phyloP scores from a whole-genome alignment of 495 filamentous ascomycete genomes.

The Aeminium ludgeri region DNA sequence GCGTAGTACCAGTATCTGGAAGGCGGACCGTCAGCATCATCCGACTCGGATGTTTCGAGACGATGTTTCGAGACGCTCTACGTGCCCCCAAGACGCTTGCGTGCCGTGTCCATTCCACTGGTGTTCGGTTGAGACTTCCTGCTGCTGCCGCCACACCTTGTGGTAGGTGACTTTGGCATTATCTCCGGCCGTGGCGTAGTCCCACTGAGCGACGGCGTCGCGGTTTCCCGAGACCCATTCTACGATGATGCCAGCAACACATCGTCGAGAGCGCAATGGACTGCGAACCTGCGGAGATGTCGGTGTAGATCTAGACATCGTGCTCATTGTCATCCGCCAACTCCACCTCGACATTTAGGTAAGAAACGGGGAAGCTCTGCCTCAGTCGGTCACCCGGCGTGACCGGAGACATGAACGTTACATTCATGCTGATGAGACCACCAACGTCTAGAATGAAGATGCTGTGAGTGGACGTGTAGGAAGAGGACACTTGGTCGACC shows the following conservation, averaged over 20 bases:
- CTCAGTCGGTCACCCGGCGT: constrained; percentile 38
- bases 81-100: constrained; percentile 81
- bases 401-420: constrained; percentile 42
- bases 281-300: constrained; percentile 41
- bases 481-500: constrained; percentile 35
- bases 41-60: too few species aligned
- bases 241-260: constrained; percentile 18
- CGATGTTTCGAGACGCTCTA: constrained; percentile 24
- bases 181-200: constrained; percentile 29
- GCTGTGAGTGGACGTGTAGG: constrained; percentile 43
- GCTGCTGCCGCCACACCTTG: constrained; percentile 42
- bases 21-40: too few species aligned
- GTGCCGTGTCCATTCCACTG: constrained; percentile 57
- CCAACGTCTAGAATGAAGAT: constrained; percentile 38
- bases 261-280: background rate
- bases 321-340: constrained; percentile 37
- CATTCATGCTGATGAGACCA: constrained; percentile 32
- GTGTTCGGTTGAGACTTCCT: too few species aligned
- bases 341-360: constrained; percentile 35
- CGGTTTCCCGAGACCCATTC: constrained; percentile 44
- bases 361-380: constrained; percentile 40
- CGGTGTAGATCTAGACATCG: constrained; percentile 41
- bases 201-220: constrained; percentile 34
- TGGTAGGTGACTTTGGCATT: constrained; percentile 32
- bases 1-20: constrained; percentile 49